These are phyloP conservation scores for Rhodotorula sp. DNA, from an alignment of 1,284 basidiomycete genomes.

Conservation along the genomic window DNA sequence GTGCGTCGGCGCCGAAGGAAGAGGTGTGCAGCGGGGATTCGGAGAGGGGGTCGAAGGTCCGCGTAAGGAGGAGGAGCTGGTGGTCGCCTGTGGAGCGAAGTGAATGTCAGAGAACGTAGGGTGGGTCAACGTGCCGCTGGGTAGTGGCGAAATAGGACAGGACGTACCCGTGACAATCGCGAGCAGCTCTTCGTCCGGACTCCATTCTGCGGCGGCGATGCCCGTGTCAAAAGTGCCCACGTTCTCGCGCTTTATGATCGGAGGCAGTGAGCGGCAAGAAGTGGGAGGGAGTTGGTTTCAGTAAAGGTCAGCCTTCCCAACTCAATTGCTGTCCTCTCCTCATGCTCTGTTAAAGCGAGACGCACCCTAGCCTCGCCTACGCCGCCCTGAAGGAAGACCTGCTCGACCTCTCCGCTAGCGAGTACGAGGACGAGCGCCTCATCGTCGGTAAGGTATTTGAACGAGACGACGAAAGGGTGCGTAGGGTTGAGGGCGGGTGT, in stretches of 20 bases:
- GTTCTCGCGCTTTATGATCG: slow-evolving; percentile 58
- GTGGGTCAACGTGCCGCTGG: background rate
- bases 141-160: background rate
- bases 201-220: slow-evolving; percentile 81
- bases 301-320: background rate
- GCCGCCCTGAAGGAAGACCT: slow-evolving; percentile 51
- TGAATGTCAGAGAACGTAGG: background rate
- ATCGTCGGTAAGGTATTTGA: slow-evolving; percentile 68
- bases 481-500: background rate
- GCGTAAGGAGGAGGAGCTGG: slow-evolving; percentile 85
- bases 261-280: background rate
- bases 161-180: slow-evolving; percentile 71
- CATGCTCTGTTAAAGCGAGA: background rate
- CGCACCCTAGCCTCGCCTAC: slow-evolving; percentile 30
- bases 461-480: slow-evolving; percentile 56
- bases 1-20: slow-evolving; percentile 86
- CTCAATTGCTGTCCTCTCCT: background rate
- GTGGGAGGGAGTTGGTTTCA: background rate
- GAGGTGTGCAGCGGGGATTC: slow-evolving; percentile 71
- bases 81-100: slow-evolving; percentile 60
- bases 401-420: slow-evolving; percentile 75
- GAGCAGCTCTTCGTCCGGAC: slow-evolving; percentile 84
- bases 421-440: slow-evolving; percentile 66
- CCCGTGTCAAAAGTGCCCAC: slow-evolving; percentile 85
- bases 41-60: slow-evolving; percentile 81